A percentile compares a stretch with the other conserved stretches of the same genome.
phyloP scores from a whole-genome alignment of 164 flowering plant genomes.

The Nymphaea thermarum region DNA sequence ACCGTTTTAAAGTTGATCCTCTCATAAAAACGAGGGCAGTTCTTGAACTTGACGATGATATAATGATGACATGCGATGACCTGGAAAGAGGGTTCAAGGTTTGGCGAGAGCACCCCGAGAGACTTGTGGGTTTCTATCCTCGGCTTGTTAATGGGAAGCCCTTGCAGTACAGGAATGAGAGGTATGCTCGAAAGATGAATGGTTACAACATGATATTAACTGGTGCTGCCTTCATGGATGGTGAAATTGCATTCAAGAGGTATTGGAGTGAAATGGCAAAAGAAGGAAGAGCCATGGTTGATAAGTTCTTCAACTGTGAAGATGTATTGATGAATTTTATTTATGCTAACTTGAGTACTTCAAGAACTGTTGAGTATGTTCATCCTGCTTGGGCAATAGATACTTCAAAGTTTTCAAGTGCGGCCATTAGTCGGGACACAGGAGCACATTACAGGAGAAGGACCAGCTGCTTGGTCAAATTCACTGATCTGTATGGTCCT shows the following conservation, averaged over 20 bases:
- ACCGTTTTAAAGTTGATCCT: slow-evolving; percentile 53
- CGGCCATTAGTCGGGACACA: slow-evolving; percentile 65
- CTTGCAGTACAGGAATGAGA: slow-evolving; percentile 49
- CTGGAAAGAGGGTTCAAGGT: slow-evolving; percentile 66
- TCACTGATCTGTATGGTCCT: slow-evolving; percentile 53
- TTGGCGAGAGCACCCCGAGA: slow-evolving; percentile 71
- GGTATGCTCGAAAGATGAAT: slow-evolving; percentile 40
- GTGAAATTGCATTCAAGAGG: slow-evolving; percentile 33
- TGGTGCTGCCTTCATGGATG: slow-evolving; percentile 77
- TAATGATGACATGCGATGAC: slow-evolving; percentile 74
- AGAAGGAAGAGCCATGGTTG: slow-evolving; percentile 48
- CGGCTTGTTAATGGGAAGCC: slow-evolving; percentile 35
- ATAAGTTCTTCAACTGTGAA: slow-evolving; percentile 65
- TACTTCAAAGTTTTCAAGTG: slow-evolving; percentile 59
- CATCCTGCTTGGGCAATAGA: slow-evolving; percentile 70
- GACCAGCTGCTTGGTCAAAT: slow-evolving; percentile 43
- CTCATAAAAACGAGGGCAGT: slow-evolving; percentile 54
- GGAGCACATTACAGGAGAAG: slow-evolving; percentile 40
- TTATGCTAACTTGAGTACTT: slow-evolving; percentile 48
- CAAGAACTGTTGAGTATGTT: slow-evolving; percentile 50
- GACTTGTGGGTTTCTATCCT: slow-evolving; percentile 76
- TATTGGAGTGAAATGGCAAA: slow-evolving; percentile 57
- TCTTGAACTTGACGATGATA: slow-evolving; percentile 87
- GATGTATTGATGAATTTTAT: slow-evolving; percentile 64
- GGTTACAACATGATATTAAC: slow-evolving; percentile 72